Base-by-base conservation (phyloP, 2,329 filamentous ascomycete species). In the Talaromyces atroroseus region DNA sequence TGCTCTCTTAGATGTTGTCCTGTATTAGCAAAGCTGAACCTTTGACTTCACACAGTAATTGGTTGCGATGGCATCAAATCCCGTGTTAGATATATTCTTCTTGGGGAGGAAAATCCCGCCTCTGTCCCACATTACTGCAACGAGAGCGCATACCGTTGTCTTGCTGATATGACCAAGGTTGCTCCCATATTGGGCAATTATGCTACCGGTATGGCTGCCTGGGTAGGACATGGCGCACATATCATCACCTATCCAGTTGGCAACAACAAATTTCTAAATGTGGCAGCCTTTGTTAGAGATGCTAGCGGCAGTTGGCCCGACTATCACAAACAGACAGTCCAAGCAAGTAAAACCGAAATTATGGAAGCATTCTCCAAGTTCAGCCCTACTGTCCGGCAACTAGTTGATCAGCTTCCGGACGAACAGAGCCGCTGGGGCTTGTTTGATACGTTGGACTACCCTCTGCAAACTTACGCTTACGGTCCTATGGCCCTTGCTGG, bases 251-350 rank as follows among this genome's bases (percentile, higher is more conserved):
- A 32, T 11, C 66, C 65, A 11, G 56, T 68, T 7, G 62, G 60
- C 1, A 48, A 59, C 8, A 61, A 62, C 45, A 58, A 51, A 2
- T 52, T 63, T 4, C 21, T 68, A 42, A 66, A 68, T 24, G 59
- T 68, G 2, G 64, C 63, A 1, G 66, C 62, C 1, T 68, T 69
- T 38, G 59, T 66, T 4, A 32, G 32, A 21, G 49, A 40, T 11
- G 36, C 36, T 16, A 14, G 16, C 2, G 7, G 32, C 14, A 21
- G 16, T 11, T 51, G 49, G 49, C 49, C 49, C 3, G 49, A 51
- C 34, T 42, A 51, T n/a, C 21, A 23, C 21, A 42, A 51, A 26
- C 49, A 51, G 14, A 51, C 49, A 1, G 49, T 51, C 1, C 49
- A 51, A 23, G 49, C 32, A 51, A 42, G n/a, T n/a, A 51, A 51